A percentile compares a stretch with the other conserved stretches of the same genome.
phyloP scores from a whole-genome alignment of 805 yeast genomes.

The Candida saitoana region DNA sequence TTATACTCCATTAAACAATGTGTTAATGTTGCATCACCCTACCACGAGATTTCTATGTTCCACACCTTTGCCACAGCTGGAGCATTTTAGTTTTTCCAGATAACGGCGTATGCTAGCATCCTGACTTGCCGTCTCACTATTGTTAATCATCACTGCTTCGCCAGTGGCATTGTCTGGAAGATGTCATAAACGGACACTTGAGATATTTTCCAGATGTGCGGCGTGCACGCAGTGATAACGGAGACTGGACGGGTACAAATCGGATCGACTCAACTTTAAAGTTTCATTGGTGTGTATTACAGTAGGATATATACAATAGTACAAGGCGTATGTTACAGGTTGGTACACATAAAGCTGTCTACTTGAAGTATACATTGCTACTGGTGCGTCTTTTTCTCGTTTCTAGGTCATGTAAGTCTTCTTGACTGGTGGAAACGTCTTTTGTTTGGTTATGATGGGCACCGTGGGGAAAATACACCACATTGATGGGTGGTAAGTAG shows the following conservation, averaged over 20 bases:
- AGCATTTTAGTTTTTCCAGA: no score
- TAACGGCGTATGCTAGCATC: no score
- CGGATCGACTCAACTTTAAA: not conserved
- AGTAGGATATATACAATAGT: not conserved
- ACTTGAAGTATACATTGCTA: constrained; percentile 5
- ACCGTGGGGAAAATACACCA: constrained; percentile 52
- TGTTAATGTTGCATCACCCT: not conserved
- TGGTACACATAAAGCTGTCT: not conserved
- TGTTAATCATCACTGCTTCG: no score
- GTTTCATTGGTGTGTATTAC: not conserved
- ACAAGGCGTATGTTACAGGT: not conserved
- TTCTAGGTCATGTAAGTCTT: constrained; percentile 1
- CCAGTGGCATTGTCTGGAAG: no score
- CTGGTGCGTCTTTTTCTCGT: constrained; percentile 2
- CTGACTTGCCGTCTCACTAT: no score
- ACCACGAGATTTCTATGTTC: not conserved
- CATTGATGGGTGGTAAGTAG: constrained; percentile 52
- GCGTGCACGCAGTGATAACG: not conserved
- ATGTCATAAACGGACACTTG: not conserved
- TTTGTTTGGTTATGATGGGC: constrained; percentile 38
- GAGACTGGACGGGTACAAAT: not conserved
- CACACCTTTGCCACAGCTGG: no score
- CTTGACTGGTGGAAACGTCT: not conserved
- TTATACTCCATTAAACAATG: not conserved
- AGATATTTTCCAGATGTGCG: not conserved